These are phyloP conservation scores for Citrullus mucosospermus DNA, from an alignment of 306 rosid species.

Conservation along the genomic window DNA sequence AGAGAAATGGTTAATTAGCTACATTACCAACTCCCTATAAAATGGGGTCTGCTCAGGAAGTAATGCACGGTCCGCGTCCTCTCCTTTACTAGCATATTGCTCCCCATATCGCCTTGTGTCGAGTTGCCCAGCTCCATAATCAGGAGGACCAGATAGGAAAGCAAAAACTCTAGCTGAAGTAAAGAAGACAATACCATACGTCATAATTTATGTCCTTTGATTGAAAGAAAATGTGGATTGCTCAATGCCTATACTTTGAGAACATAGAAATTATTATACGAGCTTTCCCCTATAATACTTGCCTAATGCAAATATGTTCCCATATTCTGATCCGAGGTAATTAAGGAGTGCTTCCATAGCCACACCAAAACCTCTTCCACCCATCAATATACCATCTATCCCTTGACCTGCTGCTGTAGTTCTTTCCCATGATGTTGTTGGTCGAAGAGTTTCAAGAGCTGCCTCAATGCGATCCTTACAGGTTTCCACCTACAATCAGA, in stretches of 20 bases:
- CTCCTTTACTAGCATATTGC: constrained; percentile 97
- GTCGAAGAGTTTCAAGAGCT: constrained; percentile 90
- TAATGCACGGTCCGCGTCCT: constrained; percentile 93
- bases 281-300: not conserved
- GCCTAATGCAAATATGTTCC: constrained; percentile 95
- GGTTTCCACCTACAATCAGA: constrained; percentile 62
- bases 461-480: constrained; percentile 87
- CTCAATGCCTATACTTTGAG: not conserved
- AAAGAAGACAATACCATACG: not conserved
- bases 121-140: constrained; percentile 89
- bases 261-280: not conserved
- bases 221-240: not conserved
- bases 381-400: constrained; percentile 79
- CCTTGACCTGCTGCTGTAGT: constrained; percentile 82
- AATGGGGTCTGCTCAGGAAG: constrained; percentile 97
- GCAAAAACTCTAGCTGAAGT: constrained; percentile 82
- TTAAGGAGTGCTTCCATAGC: constrained; percentile 88
- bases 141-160: constrained; percentile 90
- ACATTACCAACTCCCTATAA: constrained; percentile 73
- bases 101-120: constrained; percentile 93
- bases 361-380: constrained; percentile 89
- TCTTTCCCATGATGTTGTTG: constrained; percentile 97
- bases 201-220: not conserved
- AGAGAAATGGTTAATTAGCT: constrained; percentile 7
- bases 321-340: constrained; percentile 96